A percentile compares a stretch with the other conserved stretches of the same genome.
These are phyloP conservation scores for Dipodascopsis tothii DNA, from an alignment of 805 yeast species.

Conservation along the genomic window DNA sequence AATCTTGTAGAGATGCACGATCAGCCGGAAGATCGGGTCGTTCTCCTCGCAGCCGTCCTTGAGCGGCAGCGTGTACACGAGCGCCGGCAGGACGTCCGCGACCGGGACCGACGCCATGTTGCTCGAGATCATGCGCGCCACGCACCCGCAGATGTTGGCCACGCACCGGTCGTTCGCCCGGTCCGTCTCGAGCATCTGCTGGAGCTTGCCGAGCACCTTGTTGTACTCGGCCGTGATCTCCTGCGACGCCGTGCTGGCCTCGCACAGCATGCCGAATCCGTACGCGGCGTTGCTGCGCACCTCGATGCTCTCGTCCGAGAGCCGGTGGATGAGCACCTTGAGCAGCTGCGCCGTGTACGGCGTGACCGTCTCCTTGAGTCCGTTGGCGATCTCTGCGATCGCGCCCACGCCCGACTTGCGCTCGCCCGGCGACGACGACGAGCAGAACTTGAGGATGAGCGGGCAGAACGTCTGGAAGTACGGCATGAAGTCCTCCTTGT, in stretches of 20 bases:
- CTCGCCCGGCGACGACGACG: conserved; percentile 60
- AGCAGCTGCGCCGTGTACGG: conserved; percentile 65
- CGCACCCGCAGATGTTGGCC: conserved; percentile 96
- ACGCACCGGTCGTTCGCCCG: conserved; percentile 46
- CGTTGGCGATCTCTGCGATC: conserved; percentile 78
- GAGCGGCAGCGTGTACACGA: conserved; percentile 75
- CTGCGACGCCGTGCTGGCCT: conserved; percentile 42
- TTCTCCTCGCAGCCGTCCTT: conserved; percentile 87
- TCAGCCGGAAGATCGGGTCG: conserved; percentile 74
- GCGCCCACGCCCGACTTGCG: conserved; percentile 83
- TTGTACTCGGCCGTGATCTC: conserved; percentile 61
- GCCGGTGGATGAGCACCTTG: conserved; percentile 58
- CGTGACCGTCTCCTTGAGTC: conserved; percentile 54
- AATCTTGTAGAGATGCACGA: conserved; percentile 60
- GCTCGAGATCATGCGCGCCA: conserved; percentile 79
- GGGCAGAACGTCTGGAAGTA: conserved; percentile 68
- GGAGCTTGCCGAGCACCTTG: conserved; percentile 57
- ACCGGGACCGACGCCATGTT: conserved; percentile 68
- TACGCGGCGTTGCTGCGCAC: conserved; percentile 94
- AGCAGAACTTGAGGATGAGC: conserved; percentile 48
- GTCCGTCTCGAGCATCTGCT: conserved; percentile 68
- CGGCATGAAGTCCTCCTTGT: conserved; percentile 69
- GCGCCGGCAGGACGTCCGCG: conserved; percentile 63
- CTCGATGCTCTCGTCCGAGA: conserved; percentile 63
- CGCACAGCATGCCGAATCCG: conserved; percentile 77